Conservation (phyloP, 306 rosid species). For the Hippophae tibetana region DNA sequence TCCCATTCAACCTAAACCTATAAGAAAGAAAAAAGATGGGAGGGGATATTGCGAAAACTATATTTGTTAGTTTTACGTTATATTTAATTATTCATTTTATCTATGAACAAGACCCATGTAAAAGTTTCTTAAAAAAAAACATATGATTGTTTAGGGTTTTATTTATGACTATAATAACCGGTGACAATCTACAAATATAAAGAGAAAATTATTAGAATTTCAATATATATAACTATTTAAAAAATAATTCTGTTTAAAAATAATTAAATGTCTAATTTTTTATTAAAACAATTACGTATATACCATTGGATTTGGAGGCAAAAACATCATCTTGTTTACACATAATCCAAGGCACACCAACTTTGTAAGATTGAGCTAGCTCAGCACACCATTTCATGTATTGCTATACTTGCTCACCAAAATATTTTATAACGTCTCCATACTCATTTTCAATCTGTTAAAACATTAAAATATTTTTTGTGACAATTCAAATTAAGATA, state of each 20-base stretch:
- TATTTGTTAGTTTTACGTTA: no score
- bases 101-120: neutral
- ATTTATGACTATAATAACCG: constrained; percentile 12
- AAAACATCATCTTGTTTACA: constrained; percentile 22
- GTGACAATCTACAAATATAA: constrained; percentile 1
- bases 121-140: no score
- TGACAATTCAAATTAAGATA: neutral
- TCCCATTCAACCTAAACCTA: neutral
- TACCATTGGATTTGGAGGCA: constrained; percentile 24
- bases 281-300: neutral
- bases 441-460: constrained; percentile 34
- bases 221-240: neutral
- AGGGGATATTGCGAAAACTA: no score
- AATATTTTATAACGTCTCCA: constrained; percentile 23
- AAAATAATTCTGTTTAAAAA: no score
- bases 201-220: neutral
- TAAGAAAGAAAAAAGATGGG: no score
- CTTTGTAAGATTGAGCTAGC: constrained; percentile 19
- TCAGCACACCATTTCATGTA: constrained; percentile 33
- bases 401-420: constrained; percentile 18
- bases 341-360: constrained; percentile 38
- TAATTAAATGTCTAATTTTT: no score
- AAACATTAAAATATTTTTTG: neutral
- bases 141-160: neutral
- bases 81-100: neutral